Percentiles rank a stretch among this genome's conserved stretches.
Evolutionary conservation across 768 basidiomycete species (phyloP).

Genomic region (Suillus cothurnatus): DNA sequence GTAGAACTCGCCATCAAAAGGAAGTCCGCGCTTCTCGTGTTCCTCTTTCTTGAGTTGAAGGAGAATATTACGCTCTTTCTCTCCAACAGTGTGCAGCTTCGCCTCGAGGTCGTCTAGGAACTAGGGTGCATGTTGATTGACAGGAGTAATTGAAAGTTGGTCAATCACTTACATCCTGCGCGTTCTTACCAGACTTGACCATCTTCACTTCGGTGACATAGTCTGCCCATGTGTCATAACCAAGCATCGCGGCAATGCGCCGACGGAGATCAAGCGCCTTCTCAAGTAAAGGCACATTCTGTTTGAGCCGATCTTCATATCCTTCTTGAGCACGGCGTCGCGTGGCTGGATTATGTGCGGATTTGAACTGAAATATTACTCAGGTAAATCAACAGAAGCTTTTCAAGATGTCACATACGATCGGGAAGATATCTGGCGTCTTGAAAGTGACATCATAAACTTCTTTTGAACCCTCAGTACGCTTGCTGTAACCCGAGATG

Average conservation of each 20-base stretch:
- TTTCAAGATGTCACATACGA: constrained; percentile 47
- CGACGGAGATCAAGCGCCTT: constrained; percentile 72
- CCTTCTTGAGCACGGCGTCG: constrained; percentile 67
- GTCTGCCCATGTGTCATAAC: constrained; percentile 83
- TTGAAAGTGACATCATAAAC: constrained; percentile 79
- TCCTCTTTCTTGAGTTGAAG: constrained; percentile 78
- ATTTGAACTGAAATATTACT: constrained; percentile 63
- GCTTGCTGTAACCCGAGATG: constrained; percentile 73
- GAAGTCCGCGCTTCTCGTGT: constrained; percentile 56
- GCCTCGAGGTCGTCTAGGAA: constrained; percentile 77
- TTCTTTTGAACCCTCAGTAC: constrained; percentile 56
- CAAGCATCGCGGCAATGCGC: constrained; percentile 64
- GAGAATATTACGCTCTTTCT: constrained; percentile 65
- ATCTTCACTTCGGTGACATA: constrained; percentile 85
- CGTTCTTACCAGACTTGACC: constrained; percentile 70
- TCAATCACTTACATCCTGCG: constrained; percentile 48
- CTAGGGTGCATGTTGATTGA: constrained; percentile 34
- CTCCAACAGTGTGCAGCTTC: constrained; percentile 73
- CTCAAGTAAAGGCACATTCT: constrained; percentile 72
- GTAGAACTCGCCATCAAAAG: constrained; percentile 73
- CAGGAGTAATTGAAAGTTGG: neutral
- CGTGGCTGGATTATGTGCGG: constrained; percentile 68
- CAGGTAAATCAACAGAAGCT: neutral
- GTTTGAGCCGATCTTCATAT: constrained; percentile 64
- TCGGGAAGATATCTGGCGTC: constrained; percentile 78